A percentile compares a stretch with the other conserved stretches of the same genome.
Evolutionary conservation across 257 asterid species (phyloP).

Genomic region (Solanum ahanhuiri): DNA sequence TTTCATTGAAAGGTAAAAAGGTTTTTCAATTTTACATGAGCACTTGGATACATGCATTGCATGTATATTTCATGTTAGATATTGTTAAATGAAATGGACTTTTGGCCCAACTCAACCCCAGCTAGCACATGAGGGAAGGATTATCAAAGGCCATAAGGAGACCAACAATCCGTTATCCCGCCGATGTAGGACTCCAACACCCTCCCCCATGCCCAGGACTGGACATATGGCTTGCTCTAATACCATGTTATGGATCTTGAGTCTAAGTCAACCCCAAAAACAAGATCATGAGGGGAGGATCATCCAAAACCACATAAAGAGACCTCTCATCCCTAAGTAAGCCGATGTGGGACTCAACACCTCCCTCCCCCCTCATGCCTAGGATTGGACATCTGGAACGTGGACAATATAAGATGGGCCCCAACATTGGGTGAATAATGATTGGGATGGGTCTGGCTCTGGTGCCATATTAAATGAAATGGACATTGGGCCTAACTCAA

Average conservation of each 20-base stretch:
- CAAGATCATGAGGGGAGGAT: neutral
- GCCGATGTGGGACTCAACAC: neutral
- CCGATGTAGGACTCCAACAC: neutral
- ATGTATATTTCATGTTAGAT: neutral
- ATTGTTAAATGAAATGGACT: neutral
- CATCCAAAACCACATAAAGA: neutral
- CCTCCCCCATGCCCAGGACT: neutral
- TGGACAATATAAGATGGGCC: neutral
- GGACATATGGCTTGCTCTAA: neutral
- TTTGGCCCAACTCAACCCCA: neutral
- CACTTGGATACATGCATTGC: neutral
- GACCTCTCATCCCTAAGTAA: neutral
- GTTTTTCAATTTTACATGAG: neutral
- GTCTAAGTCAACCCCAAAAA: neutral
- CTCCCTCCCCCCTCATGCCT: neutral
- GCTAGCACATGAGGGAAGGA: neutral
- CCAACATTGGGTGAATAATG: neutral
- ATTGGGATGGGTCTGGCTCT: neutral
- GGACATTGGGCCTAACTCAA: neutral
- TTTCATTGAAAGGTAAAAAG: neutral
- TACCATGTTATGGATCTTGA: neutral
- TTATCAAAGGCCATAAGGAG: neutral
- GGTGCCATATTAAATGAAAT: neutral
- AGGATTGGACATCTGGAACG: neutral
- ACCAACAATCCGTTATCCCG: neutral